Evolutionary conservation across 371 early-diverging fungal species (phyloP), one percentile per base, ranked within the genome.

Genomic region (Mortierella sp.): DNA sequence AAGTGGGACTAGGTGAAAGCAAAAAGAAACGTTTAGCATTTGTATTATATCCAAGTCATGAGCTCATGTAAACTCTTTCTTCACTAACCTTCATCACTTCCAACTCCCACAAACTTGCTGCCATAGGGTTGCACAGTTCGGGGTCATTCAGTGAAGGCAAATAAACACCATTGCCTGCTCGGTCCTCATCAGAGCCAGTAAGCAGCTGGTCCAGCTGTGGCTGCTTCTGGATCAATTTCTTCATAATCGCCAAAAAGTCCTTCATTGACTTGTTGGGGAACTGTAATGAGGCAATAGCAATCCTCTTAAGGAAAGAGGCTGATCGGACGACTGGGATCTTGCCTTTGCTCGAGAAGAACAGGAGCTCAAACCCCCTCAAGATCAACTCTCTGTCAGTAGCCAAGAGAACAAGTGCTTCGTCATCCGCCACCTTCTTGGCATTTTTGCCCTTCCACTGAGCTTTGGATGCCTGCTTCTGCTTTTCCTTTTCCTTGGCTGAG

Each of bases 61-160:
- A 36, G 6, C 36, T 36, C 41, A 15, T 32, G 16, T 11, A 16
- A 16, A n/a, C 21, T 28, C 36, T 52, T 59, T 59, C 28, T 59
- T 24, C 68, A 19, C 24, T 77, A 88, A 93, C 93, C 89, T 91
- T 87, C 70, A 95, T 89, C 65, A 92, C 87, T 69, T 88, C 88
- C 50, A 96, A 83, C 76, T 97, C 97, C 86, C 94, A 96, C 48
- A 97, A 71, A 81, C 92, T 94, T 15, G 97, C 92, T 6, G 95
- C 94, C 84, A 95, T 94, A 5, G 98, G 96, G 73, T 97, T 97
- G 80, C 96, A 96, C 72, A 97, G 88, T 69, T 97, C 97, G 2
- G 97, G 96, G 72, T 97, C 97, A 74, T 96, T 92, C 72, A 97
- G 75, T n/a, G 90, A 83, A 19, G 92, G 90, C 58, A 91, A 74